Percentiles rank a stretch among this genome's conserved stretches.
Evolutionary conservation across 176 grass and related monocot genomes (phyloP).

Genomic region (Carex cristatella): DNA sequence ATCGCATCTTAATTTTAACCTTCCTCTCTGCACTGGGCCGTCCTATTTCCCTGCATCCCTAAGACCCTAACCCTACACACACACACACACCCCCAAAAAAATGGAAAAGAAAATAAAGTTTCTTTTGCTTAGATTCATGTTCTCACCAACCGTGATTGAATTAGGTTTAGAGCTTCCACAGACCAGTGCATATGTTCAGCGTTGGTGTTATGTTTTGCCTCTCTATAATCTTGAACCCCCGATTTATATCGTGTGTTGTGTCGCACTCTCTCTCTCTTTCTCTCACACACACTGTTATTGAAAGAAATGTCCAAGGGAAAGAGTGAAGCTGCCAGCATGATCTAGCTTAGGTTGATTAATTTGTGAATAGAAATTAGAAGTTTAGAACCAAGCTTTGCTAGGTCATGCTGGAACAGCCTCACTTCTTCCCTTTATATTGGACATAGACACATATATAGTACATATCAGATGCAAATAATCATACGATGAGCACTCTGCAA

Average conservation of each 20-base stretch:
- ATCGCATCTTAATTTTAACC: not conserved
- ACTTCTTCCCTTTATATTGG: slow-evolving; percentile 77
- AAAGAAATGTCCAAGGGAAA: slow-evolving; percentile 64
- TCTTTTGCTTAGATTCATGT: no score
- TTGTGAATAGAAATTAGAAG: not conserved
- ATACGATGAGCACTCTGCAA: not conserved
- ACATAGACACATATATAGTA: not conserved
- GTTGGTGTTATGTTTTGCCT: no score
- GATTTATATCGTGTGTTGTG: no score
- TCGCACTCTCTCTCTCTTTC: not conserved
- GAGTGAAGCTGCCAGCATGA: slow-evolving; percentile 99
- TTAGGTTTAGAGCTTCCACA: no score
- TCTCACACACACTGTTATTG: not conserved
- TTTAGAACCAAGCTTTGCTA: slow-evolving; percentile 56
- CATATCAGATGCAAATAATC: not conserved
- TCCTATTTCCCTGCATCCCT: not conserved
- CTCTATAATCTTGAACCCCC: no score
- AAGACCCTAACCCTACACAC: no score
- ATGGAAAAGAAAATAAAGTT: no score
- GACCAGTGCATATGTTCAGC: no score
- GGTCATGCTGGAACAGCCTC: slow-evolving; percentile 99
- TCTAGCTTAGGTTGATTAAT: slow-evolving; percentile 69
- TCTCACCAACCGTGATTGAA: no score
- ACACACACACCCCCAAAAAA: no score
- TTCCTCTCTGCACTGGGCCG: not conserved